Conservation (phyloP, 1,139 yeast genomes). For the Diutina catenulata region DNA sequence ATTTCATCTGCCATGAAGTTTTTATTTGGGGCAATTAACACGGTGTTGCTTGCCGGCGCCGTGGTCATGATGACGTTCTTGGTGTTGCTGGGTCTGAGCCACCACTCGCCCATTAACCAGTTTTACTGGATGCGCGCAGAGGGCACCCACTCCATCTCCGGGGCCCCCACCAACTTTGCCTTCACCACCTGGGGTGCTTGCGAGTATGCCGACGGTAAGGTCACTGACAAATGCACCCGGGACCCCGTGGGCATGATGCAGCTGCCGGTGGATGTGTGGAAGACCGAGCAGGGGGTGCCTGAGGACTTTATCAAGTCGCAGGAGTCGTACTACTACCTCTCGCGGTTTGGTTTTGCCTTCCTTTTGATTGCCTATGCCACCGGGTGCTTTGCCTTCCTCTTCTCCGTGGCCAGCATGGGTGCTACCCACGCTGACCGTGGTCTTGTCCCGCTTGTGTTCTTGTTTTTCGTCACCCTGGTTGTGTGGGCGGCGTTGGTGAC, state of each 20-base stretch:
- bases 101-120: constrained; percentile 46
- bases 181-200: constrained; percentile 86
- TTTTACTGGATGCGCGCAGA: constrained; percentile 69
- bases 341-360: constrained; percentile 62
- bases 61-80: constrained; percentile 48
- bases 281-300: constrained; percentile 40
- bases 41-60: constrained; percentile 40
- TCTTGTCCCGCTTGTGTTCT: constrained; percentile 40
- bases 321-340: constrained; percentile 52
- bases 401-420: constrained; percentile 31
- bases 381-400: constrained; percentile 34
- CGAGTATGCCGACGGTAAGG: constrained; percentile 23
- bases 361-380: constrained; percentile 51
- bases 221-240: constrained; percentile 28
- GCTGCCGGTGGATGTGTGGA: constrained; percentile 61
- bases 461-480: constrained; percentile 44
- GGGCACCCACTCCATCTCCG: constrained; percentile 41
- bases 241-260: constrained; percentile 53
- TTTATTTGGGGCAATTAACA: too few species aligned
- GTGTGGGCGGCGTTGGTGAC: constrained; percentile 58
- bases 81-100: constrained; percentile 54
- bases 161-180: constrained; percentile 45
- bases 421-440: constrained; percentile 40
- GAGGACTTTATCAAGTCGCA: constrained; percentile 40
- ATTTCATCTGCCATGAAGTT: too few species aligned